These are phyloP conservation scores for Simplicillium aogashimaense DNA, from an alignment of 2,329 filamentous ascomycete genomes.

Conservation along the genomic window DNA sequence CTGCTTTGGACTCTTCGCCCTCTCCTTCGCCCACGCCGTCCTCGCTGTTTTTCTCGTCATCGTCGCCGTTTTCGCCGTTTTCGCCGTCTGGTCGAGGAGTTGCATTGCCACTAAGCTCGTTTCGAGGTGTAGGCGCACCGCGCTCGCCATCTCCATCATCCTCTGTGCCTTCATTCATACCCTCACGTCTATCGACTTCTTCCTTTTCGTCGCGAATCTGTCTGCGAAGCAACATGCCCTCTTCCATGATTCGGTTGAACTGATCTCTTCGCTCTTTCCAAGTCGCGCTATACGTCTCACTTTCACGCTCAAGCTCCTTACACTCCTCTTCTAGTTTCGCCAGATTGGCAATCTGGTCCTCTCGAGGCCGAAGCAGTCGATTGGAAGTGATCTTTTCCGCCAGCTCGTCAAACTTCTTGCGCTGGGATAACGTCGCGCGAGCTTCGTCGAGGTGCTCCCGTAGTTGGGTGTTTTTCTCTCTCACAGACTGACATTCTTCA, in stretches of 20 bases:
- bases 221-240: constrained; percentile 75
- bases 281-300: constrained; percentile 67
- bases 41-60: constrained; percentile 6
- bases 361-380: constrained; percentile 67
- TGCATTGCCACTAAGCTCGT: constrained; percentile 39
- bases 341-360: constrained; percentile 70
- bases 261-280: constrained; percentile 81
- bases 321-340: constrained; percentile 83
- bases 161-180: constrained; percentile 62
- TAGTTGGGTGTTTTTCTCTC: constrained; percentile 63
- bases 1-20: constrained; percentile 18
- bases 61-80: constrained; percentile 3
- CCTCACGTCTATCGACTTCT: constrained; percentile 79
- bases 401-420: constrained; percentile 80
- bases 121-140: constrained; percentile 38
- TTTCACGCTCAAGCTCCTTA: constrained; percentile 75
- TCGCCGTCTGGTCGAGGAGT: constrained; percentile 38
- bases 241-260: constrained; percentile 81
- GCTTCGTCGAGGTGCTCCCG: constrained; percentile 68
- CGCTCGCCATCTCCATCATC: constrained; percentile 40
- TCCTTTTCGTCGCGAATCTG: constrained; percentile 93
- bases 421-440: constrained; percentile 62
- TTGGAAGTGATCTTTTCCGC: constrained; percentile 82
- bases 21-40: constrained; percentile 19
- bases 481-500: constrained; percentile 66